These are phyloP conservation scores for Paraconiothyrium sp. DNA, from an alignment of 2,329 filamentous ascomycete genomes.

Conservation along the genomic window DNA sequence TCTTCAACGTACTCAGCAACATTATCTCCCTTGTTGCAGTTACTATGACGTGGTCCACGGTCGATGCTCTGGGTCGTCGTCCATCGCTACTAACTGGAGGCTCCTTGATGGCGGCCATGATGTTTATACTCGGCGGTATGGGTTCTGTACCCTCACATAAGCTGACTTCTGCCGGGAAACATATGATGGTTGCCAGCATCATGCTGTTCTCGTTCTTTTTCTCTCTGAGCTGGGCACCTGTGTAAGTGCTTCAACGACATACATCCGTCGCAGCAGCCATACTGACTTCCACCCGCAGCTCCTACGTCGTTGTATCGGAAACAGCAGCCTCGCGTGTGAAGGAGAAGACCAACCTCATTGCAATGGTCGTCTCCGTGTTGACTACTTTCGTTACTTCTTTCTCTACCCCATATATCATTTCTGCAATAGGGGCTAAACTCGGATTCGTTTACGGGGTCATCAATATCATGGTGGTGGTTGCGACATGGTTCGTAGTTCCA, in stretches of 20 bases:
- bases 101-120: not conserved
- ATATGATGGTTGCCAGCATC: not conserved
- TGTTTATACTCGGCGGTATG: not conserved
- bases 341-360: conserved; percentile 2
- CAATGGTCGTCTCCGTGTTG: conserved; percentile 10
- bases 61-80: not conserved
- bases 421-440: not conserved
- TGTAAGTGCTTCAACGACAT: not conserved
- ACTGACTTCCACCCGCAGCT: not conserved
- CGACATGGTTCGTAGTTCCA: not conserved
- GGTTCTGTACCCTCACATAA: not conserved
- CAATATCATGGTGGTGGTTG: not conserved
- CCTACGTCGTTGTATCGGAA: conserved; percentile 2
- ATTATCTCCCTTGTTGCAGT: not conserved
- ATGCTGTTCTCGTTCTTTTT: not conserved
- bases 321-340: not conserved
- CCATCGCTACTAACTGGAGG: not conserved
- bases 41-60: not conserved
- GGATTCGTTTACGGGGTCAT: not conserved
- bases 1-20: conserved; percentile 1
- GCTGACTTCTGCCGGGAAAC: too few species aligned
- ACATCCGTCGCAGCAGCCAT: too few species aligned
- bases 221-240: not conserved
- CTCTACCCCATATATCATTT: conserved; percentile 1
- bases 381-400: conserved; percentile 12